phyloP scores from a whole-genome alignment of 768 basidiomycete species.

The Lentinus tigrinus region DNA sequence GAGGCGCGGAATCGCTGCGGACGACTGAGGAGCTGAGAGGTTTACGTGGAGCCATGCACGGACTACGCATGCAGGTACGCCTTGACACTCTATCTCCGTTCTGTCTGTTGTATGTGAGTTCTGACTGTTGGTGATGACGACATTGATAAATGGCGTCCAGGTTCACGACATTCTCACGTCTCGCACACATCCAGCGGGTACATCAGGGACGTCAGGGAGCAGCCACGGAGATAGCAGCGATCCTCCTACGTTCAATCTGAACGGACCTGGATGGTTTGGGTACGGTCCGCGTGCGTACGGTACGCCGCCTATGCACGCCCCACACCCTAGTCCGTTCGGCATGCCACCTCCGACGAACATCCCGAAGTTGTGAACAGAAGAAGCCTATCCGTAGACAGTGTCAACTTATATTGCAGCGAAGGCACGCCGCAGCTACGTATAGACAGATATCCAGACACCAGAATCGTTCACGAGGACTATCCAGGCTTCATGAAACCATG shows the following conservation, averaged over 20 bases:
- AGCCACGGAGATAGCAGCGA: background rate
- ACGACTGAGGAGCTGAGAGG: conserved; percentile 73
- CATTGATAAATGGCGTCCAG: background rate
- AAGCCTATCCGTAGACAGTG: background rate
- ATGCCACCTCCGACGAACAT: conserved; percentile 10
- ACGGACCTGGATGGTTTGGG: conserved; percentile 10
- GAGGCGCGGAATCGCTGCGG: conserved; percentile 64
- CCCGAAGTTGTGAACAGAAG: conserved; percentile 13
- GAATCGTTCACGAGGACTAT: too few relatives aligned
- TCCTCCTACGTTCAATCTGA: background rate
- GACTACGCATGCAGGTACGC: conserved; percentile 75
- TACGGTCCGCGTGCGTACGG: conserved; percentile 15
- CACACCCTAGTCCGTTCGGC: conserved; percentile 3
- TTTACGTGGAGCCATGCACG: conserved; percentile 67
- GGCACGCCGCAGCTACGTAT: too few relatives aligned
- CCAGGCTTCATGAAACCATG: too few relatives aligned
- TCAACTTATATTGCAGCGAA: background rate
- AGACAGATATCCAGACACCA: too few relatives aligned
- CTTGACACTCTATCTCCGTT: background rate
- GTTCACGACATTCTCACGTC: conserved; percentile 21
- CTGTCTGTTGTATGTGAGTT: background rate
- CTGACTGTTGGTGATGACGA: background rate
- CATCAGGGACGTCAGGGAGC: background rate
- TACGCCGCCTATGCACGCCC: background rate
- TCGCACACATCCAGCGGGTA: background rate